Conservation (phyloP, 2,329 filamentous ascomycete genomes). For the Neurospora crassa region DNA sequence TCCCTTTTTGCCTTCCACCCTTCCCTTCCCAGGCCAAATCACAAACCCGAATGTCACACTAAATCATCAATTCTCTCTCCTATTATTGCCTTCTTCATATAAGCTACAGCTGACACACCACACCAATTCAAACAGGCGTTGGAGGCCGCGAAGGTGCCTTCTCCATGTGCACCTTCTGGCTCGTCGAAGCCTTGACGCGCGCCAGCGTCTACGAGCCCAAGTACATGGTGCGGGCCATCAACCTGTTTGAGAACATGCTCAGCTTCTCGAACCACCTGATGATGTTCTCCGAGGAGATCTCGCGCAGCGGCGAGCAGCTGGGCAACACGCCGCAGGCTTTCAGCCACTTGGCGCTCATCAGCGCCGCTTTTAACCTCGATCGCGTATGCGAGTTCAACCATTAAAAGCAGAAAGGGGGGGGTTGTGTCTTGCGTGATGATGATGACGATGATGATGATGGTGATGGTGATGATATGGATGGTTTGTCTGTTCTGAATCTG, state of each 20-base stretch:
- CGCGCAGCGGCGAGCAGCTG: conserved; percentile 63
- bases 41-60: too few relatives aligned
- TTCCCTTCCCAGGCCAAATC: too few relatives aligned
- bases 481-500: background rate
- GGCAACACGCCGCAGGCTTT: conserved; percentile 76
- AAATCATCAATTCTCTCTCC: too few relatives aligned
- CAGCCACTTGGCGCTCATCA: conserved; percentile 65
- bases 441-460: background rate
- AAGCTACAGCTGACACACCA: conserved; percentile 4
- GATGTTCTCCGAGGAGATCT: conserved; percentile 75
- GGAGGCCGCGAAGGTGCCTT: conserved; percentile 69
- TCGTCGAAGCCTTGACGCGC: conserved; percentile 67
- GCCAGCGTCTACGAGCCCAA: conserved; percentile 56
- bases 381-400: conserved; percentile 30
- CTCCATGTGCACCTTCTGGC: conserved; percentile 76
- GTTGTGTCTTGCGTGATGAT: background rate
- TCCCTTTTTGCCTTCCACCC: too few relatives aligned
- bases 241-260: conserved; percentile 69
- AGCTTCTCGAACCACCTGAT: conserved; percentile 66
- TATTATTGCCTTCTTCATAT: too few relatives aligned
- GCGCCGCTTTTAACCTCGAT: conserved; percentile 65
- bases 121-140: conserved; percentile 41
- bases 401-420: background rate
- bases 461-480: background rate
- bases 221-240: conserved; percentile 52